Conservation (phyloP, 306 rosid genomes). For the Trichosanthes truncata region DNA sequence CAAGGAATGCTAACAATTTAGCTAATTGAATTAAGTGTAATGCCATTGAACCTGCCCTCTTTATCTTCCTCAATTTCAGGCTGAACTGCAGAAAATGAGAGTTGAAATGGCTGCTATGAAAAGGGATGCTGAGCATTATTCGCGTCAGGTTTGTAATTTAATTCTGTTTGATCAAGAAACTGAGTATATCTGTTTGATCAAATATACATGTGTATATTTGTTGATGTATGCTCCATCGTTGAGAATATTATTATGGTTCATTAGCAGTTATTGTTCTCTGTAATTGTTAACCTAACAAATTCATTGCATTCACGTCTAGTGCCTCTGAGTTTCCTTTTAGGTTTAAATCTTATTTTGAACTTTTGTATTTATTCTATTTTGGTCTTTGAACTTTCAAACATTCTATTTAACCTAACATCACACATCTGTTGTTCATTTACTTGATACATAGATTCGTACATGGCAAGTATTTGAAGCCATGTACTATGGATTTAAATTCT, state of each 20-base stretch:
- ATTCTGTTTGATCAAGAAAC: background rate
- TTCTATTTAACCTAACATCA: background rate
- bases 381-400: background rate
- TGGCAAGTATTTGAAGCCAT: too few species aligned
- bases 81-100: slow-evolving; percentile 82
- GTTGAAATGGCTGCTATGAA: slow-evolving; percentile 99
- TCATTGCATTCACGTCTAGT: background rate
- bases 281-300: background rate
- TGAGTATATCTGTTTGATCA: background rate
- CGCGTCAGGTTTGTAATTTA: slow-evolving; percentile 70
- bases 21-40: slow-evolving; percentile 5
- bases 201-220: background rate
- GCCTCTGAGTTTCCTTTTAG: background rate
- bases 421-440: background rate
- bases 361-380: background rate
- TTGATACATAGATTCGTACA: too few species aligned
- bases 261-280: background rate
- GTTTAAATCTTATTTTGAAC: too few species aligned
- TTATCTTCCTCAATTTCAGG: slow-evolving; percentile 40
- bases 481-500: too few species aligned
- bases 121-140: slow-evolving; percentile 98
- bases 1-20: slow-evolving; percentile 7
- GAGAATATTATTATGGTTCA: background rate
- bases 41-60: background rate
- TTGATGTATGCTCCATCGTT: background rate